A percentile compares a stretch with the other conserved stretches of the same genome.
phyloP scores from a whole-genome alignment of 2,329 filamentous ascomycete genomes.

The Pseudogymnoascus sp. region DNA sequence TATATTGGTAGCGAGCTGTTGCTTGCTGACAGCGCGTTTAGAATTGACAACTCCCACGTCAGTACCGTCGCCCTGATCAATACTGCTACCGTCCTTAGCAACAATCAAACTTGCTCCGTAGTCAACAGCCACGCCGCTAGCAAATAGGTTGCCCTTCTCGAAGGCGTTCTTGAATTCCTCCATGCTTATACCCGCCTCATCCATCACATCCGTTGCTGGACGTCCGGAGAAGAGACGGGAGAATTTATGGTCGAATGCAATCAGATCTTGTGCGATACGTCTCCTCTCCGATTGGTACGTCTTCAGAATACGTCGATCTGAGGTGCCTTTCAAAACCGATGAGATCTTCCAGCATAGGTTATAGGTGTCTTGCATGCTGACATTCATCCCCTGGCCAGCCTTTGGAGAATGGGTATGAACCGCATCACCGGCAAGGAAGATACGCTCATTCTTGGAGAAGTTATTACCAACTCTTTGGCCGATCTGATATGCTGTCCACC shows the following conservation, averaged over 20 bases:
- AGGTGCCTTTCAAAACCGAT: slow-evolving; percentile 36
- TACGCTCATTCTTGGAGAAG: slow-evolving; percentile 45
- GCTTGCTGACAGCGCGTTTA: slow-evolving; percentile 27
- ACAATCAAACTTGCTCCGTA: slow-evolving; percentile 49
- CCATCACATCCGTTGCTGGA: slow-evolving; percentile 37
- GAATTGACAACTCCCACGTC: slow-evolving; percentile 26
- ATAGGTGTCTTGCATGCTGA: slow-evolving; percentile 48
- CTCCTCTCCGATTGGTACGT: slow-evolving; percentile 45
- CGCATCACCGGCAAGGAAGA: slow-evolving; percentile 57
- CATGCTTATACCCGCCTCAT: slow-evolving; percentile 49
- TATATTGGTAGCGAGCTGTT: slow-evolving; percentile 10
- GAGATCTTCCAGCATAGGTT: slow-evolving; percentile 52
- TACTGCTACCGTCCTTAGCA: slow-evolving; percentile 39
- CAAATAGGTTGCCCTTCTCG: slow-evolving; percentile 50
- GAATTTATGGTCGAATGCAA: slow-evolving; percentile 50
- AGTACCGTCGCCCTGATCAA: slow-evolving; percentile 39
- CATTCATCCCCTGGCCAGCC: slow-evolving; percentile 49
- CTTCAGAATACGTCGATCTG: slow-evolving; percentile 34
- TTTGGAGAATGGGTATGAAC: slow-evolving; percentile 53
- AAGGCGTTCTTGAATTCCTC: slow-evolving; percentile 54
- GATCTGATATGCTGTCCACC: slow-evolving; percentile 62
- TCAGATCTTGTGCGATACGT: slow-evolving; percentile 53
- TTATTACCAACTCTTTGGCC: slow-evolving; percentile 53
- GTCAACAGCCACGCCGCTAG: slow-evolving; percentile 48
- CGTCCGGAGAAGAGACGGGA: slow-evolving; percentile 46